phyloP scores from a whole-genome alignment of 768 basidiomycete genomes.

The Tylopilus felleus region DNA sequence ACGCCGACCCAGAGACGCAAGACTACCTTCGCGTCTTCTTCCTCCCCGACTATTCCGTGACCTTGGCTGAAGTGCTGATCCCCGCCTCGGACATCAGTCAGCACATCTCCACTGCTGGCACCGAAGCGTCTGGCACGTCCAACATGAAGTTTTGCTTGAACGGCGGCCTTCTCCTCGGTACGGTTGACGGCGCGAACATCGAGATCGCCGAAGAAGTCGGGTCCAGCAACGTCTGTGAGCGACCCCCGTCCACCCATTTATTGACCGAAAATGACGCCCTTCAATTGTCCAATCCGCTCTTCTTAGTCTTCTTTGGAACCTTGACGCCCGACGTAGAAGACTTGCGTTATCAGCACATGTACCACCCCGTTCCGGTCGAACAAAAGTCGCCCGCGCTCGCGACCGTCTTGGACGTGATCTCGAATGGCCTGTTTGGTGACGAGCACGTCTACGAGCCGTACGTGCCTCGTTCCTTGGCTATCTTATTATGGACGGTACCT shows the following conservation, averaged over 20 bases:
- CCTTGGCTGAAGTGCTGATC: slow-evolving; percentile 78
- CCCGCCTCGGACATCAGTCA: slow-evolving; percentile 94
- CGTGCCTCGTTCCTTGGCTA: slow-evolving; percentile 24
- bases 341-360: slow-evolving; percentile 80
- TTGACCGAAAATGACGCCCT: too few relatives aligned
- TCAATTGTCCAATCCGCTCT: not conserved
- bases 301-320: slow-evolving; percentile 86
- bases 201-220: slow-evolving; percentile 97
- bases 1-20: slow-evolving; percentile 79
- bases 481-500: not conserved
- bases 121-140: slow-evolving; percentile 79
- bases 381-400: slow-evolving; percentile 82
- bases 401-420: slow-evolving; percentile 71
- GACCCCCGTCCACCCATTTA: too few relatives aligned
- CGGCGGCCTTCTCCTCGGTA: slow-evolving; percentile 85
- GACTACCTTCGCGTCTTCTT: slow-evolving; percentile 88
- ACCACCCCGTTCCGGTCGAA: slow-evolving; percentile 77
- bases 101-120: slow-evolving; percentile 97
- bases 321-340: slow-evolving; percentile 86
- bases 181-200: slow-evolving; percentile 94
- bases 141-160: slow-evolving; percentile 92
- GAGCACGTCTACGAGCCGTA: slow-evolving; percentile 81
- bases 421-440: slow-evolving; percentile 79
- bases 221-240: slow-evolving; percentile 79
- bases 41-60: slow-evolving; percentile 93